A percentile compares a stretch with the other conserved stretches of the same genome.
Conservation (phyloP, 208 protist species). For the Acanthamoeba polyphaga region DNA sequence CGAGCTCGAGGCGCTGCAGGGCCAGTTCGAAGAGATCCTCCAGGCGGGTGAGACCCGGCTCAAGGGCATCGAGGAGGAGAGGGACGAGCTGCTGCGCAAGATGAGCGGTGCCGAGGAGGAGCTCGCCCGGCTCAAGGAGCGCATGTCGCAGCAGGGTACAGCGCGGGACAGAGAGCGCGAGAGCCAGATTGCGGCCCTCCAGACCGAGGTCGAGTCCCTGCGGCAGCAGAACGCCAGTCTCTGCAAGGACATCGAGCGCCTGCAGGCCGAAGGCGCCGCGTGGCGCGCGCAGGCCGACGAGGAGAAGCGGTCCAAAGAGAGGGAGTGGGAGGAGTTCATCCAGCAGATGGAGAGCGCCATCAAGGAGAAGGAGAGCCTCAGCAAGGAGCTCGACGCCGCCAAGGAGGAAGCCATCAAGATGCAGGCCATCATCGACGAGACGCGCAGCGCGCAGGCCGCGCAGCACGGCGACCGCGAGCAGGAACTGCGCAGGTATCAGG, state of each 20-base stretch:
- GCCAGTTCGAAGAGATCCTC: conserved; percentile 42
- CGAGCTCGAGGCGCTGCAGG: conserved; percentile 48
- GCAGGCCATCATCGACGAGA: background rate
- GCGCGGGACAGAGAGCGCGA: background rate
- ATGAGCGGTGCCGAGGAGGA: conserved; percentile 20
- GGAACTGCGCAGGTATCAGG: background rate
- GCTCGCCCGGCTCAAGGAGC: background rate
- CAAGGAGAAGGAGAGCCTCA: background rate
- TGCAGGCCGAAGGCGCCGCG: background rate
- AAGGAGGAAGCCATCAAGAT: background rate
- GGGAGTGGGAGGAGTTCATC: conserved; percentile 22
- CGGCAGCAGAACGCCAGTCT: background rate
- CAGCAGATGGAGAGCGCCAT: background rate
- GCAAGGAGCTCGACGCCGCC: background rate
- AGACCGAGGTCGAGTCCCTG: background rate
- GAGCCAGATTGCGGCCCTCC: background rate
- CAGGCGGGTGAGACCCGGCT: background rate
- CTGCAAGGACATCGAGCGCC: background rate
- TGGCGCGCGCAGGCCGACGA: background rate
- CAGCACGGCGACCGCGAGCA: background rate
- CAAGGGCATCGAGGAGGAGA: conserved; percentile 23
- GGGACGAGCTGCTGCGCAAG: conserved; percentile 35
- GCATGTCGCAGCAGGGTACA: background rate
- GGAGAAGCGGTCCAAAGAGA: background rate
- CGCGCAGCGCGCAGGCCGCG: background rate